phyloP scores from a whole-genome alignment of 441 rosid genomes.

The Breynia disticha region DNA sequence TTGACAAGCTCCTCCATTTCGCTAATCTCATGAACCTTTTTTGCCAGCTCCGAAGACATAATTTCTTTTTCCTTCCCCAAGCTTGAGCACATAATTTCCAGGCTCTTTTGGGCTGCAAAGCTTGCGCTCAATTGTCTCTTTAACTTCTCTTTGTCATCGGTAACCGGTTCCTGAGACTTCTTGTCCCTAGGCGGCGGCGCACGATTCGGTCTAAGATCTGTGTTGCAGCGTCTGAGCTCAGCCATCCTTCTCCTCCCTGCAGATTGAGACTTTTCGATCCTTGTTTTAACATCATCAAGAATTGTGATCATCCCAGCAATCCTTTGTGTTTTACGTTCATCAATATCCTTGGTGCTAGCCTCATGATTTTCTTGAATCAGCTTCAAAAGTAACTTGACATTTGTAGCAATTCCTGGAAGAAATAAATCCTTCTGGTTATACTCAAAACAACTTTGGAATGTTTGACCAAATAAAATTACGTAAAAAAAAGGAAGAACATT shows the following conservation, averaged over 20 bases:
- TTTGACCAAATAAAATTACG: too few species aligned
- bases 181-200: conserved; percentile 23
- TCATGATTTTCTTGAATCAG: conserved; percentile 62
- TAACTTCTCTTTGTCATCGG: conserved; percentile 41
- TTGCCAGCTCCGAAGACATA: conserved; percentile 58
- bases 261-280: conserved; percentile 50
- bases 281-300: conserved; percentile 53
- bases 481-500: neutral
- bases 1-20: conserved; percentile 58
- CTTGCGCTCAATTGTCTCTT: conserved; percentile 45
- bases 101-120: conserved; percentile 54
- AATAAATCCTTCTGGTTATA: neutral
- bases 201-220: conserved; percentile 45
- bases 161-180: conserved; percentile 16
- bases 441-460: neutral
- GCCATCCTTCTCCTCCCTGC: conserved; percentile 26
- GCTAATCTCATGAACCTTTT: conserved; percentile 44
- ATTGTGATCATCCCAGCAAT: conserved; percentile 66
- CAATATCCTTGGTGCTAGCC: conserved; percentile 32
- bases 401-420: conserved; percentile 37
- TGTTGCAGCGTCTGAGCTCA: conserved; percentile 67
- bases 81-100: conserved; percentile 71
- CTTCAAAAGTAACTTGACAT: conserved; percentile 57
- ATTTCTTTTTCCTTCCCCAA: conserved; percentile 78
- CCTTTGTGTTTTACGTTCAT: conserved; percentile 45